Percentiles rank a stretch among this genome's conserved stretches.
Evolutionary conservation across 1,139 yeast genomes (phyloP).

Genomic region (Zygoascus meyerae): DNA sequence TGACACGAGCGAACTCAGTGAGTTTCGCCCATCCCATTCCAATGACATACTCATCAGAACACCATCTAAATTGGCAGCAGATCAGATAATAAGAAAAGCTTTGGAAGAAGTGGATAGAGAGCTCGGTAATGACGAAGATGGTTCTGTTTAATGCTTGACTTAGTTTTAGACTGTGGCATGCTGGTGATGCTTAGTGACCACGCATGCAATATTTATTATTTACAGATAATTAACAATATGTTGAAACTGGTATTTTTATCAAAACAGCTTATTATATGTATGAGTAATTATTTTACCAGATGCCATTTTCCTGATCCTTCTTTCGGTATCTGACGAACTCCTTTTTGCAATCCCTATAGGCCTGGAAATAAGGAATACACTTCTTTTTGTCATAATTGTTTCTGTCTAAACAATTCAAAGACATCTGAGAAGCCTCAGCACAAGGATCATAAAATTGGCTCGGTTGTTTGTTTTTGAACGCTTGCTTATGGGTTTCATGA

Average conservation of each 20-base stretch:
- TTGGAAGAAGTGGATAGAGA: conserved; percentile 12
- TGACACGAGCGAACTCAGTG: no score
- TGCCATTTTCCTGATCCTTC: conserved; percentile 9
- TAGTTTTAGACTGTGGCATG: background rate
- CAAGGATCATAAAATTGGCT: conserved; percentile 91
- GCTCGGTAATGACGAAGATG: conserved; percentile 9
- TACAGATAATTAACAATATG: background rate
- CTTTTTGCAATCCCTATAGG: conserved; percentile 84
- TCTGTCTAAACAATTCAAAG: conserved; percentile 70
- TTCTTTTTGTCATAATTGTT: conserved; percentile 69
- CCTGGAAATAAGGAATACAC: conserved; percentile 84
- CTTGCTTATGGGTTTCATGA: conserved; percentile 52
- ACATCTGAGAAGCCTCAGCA: conserved; percentile 80
- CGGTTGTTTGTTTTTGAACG: conserved; percentile 63
- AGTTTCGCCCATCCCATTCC: no score
- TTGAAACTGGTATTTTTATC: background rate
- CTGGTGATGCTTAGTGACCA: background rate
- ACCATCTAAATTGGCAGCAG: conserved; percentile 28
- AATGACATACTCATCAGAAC: conserved; percentile 19
- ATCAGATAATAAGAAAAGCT: conserved; percentile 23
- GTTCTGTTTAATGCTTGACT: no score
- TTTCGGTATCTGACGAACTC: conserved; percentile 53
- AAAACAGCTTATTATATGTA: no score
- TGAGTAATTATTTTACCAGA: background rate
- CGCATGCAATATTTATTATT: background rate